These are phyloP conservation scores for Globisporangium sylvaticum DNA, from an alignment of 352 stramenopile species.

Conservation along the genomic window DNA sequence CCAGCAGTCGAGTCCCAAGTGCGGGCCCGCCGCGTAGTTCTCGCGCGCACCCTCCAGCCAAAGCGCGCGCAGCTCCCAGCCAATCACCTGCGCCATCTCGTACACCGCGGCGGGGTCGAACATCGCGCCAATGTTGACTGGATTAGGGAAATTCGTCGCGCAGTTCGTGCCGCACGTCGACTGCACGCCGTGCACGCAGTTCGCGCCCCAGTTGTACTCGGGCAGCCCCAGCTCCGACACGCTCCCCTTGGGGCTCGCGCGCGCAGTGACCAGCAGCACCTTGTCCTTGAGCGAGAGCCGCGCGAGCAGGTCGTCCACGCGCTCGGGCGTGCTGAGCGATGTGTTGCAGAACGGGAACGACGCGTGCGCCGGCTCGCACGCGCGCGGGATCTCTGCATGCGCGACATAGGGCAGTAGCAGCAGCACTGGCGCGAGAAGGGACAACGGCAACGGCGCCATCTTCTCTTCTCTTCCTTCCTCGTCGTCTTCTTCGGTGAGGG, in stretches of 20 bases:
- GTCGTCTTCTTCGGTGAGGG: not conserved
- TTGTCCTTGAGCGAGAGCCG: constrained; percentile 73
- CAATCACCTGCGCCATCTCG: constrained; percentile 87
- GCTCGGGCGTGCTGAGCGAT: constrained; percentile 43
- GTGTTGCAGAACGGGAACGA: constrained; percentile 78
- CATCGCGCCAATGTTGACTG: constrained; percentile 82
- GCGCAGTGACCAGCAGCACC: constrained; percentile 60
- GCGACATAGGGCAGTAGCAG: not conserved
- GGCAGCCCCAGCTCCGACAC: constrained; percentile 81
- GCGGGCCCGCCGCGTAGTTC: constrained; percentile 53
- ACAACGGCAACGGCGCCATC: too few species aligned
- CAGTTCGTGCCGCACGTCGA: constrained; percentile 70
- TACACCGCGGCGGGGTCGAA: constrained; percentile 83
- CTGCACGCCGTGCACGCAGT: constrained; percentile 91
- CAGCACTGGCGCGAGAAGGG: too few species aligned
- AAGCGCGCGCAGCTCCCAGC: constrained; percentile 70
- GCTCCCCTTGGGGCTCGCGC: constrained; percentile 59
- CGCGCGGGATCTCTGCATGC: constrained; percentile 42
- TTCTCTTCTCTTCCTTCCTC: too few species aligned
- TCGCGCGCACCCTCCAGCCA: constrained; percentile 75
- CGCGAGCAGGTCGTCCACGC: constrained; percentile 76
- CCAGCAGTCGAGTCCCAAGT: constrained; percentile 91
- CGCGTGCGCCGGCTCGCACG: constrained; percentile 31
- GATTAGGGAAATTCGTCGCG: constrained; percentile 90
- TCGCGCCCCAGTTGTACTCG: constrained; percentile 92